Evolutionary conservation across 1,284 basidiomycete species (phyloP).

Genomic region (Ceratobasidium sp.): DNA sequence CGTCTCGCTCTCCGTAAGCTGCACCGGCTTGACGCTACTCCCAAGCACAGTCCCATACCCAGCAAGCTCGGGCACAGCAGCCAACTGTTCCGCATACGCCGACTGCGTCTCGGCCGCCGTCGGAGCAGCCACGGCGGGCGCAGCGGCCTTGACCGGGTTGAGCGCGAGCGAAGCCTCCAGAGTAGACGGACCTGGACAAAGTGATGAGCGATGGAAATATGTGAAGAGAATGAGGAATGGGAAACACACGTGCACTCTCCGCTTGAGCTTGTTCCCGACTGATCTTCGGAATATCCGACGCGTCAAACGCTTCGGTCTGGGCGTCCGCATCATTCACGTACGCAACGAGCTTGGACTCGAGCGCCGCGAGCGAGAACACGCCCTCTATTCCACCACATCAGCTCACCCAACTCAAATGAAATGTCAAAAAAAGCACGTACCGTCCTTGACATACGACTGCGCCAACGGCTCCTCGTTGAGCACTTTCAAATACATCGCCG

Average conservation of each 20-base stretch:
- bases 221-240: neutral
- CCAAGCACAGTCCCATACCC: conserved; percentile 90
- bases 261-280: conserved; percentile 90
- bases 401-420: neutral
- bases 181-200: conserved; percentile 77
- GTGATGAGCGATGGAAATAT: neutral
- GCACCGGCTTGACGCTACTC: conserved; percentile 84
- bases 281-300: conserved; percentile 87
- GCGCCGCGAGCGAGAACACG: conserved; percentile 87
- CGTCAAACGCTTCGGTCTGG: conserved; percentile 80
- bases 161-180: conserved; percentile 85
- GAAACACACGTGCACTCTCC: conserved; percentile 81
- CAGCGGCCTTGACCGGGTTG: conserved; percentile 66
- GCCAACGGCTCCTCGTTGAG: conserved; percentile 86
- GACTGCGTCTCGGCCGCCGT: conserved; percentile 88
- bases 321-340: conserved; percentile 88
- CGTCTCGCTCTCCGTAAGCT: conserved; percentile 96
- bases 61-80: conserved; percentile 88
- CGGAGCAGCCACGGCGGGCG: conserved; percentile 68
- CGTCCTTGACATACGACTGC: conserved; percentile 91
- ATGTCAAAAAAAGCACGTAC: conserved; percentile 62
- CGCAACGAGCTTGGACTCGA: conserved; percentile 89
- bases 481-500: conserved; percentile 92
- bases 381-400: conserved; percentile 72
- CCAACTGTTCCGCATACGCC: conserved; percentile 87